Conservation (phyloP, 345 rosid genomes). For the Rhizophora apiculata region DNA sequence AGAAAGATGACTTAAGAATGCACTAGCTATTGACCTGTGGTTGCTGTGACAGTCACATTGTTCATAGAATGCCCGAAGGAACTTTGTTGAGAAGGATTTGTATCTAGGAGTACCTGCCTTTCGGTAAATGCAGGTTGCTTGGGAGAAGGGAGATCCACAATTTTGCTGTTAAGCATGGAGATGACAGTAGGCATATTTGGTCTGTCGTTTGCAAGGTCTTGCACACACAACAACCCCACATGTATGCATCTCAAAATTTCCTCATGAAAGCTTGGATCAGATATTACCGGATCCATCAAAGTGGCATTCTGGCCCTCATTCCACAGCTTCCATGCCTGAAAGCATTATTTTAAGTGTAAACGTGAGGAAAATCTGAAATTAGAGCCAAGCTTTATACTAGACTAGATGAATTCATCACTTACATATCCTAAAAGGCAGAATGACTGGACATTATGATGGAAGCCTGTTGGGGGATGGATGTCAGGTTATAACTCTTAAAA, state of each 20-base stretch:
- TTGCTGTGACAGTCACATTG: constrained; percentile 12
- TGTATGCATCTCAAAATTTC: constrained; percentile 49
- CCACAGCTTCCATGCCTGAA: constrained; percentile 55
- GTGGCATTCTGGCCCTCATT: constrained; percentile 13
- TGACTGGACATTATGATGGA: constrained; percentile 26
- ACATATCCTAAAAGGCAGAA: constrained; percentile 50
- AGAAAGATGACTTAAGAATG: too few species aligned
- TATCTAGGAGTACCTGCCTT: background rate
- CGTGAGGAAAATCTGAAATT: background rate
- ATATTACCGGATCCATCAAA: constrained; percentile 19
- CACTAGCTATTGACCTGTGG: constrained; percentile 14
- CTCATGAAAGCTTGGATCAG: constrained; percentile 29
- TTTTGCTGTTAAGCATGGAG: constrained; percentile 6
- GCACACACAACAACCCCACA: constrained; percentile 59
- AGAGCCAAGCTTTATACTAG: background rate
- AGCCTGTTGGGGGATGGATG: background rate
- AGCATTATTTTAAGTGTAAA: background rate
- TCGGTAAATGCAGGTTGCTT: constrained; percentile 13
- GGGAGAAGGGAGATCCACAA: background rate
- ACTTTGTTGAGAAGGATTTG: background rate
- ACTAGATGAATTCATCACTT: constrained; percentile 18
- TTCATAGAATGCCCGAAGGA: constrained; percentile 1
- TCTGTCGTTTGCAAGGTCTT: constrained; percentile 46
- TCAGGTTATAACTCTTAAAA: too few species aligned
- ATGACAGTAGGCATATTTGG: constrained; percentile 36